A percentile compares a stretch with the other conserved stretches of the same genome.
These are phyloP conservation scores for Schwanniomyces polymorphus DNA, from an alignment of 805 yeast genomes.

Conservation along the genomic window DNA sequence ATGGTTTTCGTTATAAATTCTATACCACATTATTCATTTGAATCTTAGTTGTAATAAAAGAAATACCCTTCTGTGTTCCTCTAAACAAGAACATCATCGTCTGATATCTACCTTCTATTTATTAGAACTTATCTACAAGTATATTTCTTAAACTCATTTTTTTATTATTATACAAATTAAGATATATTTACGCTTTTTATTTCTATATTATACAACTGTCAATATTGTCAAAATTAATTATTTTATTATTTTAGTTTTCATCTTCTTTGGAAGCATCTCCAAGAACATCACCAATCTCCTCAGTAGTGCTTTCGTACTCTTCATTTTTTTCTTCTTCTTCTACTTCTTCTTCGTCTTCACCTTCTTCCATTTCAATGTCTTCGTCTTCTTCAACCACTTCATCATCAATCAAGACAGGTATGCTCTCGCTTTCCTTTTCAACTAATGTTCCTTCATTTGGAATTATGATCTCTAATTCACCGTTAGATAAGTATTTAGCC, in stretches of 20 bases:
- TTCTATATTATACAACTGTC: background rate
- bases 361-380: constrained; percentile 6
- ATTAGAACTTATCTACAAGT: no score
- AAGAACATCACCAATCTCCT: constrained; percentile 4
- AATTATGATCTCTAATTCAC: constrained; percentile 42
- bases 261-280: background rate
- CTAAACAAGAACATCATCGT: background rate
- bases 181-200: background rate
- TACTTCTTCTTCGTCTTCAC: constrained; percentile 8
- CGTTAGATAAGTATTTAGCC: constrained; percentile 36
- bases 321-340: constrained; percentile 4
- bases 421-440: constrained; percentile 17
- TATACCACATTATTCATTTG: no score
- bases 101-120: background rate
- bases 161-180: no score
- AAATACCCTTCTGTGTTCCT: no score
- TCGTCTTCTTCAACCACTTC: constrained; percentile 9
- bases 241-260: background rate
- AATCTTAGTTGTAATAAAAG: no score
- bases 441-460: constrained; percentile 27
- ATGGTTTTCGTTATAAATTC: no score
- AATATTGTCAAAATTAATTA: background rate
- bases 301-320: constrained; percentile 10
- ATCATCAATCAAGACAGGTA: constrained; percentile 24
- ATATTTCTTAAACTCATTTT: no score